Base-by-base conservation (phyloP, 1,284 basidiomycete genomes). In the Heterobasidion parviporum region DNA sequence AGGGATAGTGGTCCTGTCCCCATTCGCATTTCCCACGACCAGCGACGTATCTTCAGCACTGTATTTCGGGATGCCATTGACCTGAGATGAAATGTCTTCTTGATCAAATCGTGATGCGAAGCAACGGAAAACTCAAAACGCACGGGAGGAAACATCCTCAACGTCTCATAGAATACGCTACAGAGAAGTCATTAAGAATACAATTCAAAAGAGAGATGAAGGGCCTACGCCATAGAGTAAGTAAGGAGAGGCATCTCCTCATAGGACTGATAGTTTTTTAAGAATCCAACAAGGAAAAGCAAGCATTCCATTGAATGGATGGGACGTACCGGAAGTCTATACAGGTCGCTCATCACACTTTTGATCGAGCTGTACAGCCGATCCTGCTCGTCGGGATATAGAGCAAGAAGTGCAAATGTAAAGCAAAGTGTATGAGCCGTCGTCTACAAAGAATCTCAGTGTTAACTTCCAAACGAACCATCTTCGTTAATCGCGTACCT, bases 381-480 rank as follows among this genome's bases (percentile, higher is more conserved):
- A 55, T 85, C 81, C 65, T 89, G 85, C 61, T 80, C 77, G 0
- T 84, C 78, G 2, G 75, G 82, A 63, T 87, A 74, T 16, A 80
- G 61, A 0, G 77, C 76, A 2, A 81, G 68, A 38, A 75, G 66
- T 9, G 75, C 82, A 54, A 87, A 74, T 2, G 79, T 68, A 57
- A 80, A 86, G 50, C 76, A 78, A 1, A 87, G 65, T 0, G 82
- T 81, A 63, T 82, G 75, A 0, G 77, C 77, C 3, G 75, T 73
- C 0, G 79, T 81, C 71, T 79, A 34, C 7, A 34, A 73, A 63
- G 0, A 69, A 65, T 0, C 66, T 70, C 9, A 67, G 66, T 65
- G 68, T 51, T 44, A 36, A 36, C 16, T 5, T 34, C 44, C 35
- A 33, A 18, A 12, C 46, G 38, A 18, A 32, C 6, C 9, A 15